These are phyloP conservation scores for Mucor saturninus DNA, from an alignment of 371 early-diverging fungal genomes.

Conservation along the genomic window DNA sequence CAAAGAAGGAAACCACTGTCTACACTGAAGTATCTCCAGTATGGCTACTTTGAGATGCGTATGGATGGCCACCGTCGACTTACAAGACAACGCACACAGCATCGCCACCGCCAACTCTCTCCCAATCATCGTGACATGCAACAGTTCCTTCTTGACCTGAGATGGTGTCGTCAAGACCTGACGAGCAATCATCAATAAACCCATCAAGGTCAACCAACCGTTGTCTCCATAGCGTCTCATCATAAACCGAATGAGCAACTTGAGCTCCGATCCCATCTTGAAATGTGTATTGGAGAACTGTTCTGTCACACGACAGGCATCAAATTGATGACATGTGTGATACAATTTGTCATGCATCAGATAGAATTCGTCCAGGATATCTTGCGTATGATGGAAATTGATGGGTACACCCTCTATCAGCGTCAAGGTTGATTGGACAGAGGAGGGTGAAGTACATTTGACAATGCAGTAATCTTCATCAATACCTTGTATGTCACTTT, in stretches of 20 bases:
- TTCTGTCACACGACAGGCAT: constrained; percentile 1
- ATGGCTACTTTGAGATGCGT: neutral
- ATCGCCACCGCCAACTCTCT: neutral
- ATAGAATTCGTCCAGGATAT: neutral
- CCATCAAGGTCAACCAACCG: neutral
- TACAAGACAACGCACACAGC: neutral
- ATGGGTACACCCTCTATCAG: neutral
- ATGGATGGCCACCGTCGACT: neutral
- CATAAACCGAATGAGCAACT: neutral
- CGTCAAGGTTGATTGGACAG: neutral
- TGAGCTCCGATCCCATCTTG: neutral
- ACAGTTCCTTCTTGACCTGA: constrained; percentile 3
- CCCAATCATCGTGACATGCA: constrained; percentile 1
- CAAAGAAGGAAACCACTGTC: neutral
- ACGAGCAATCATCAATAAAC: neutral
- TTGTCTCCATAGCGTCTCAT: neutral
- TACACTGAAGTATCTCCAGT: neutral
- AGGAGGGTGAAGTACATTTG: neutral
- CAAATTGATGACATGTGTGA: constrained; percentile 9
- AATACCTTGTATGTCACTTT: neutral
- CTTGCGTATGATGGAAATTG: neutral
- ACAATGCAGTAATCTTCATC: neutral
- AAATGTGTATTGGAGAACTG: constrained; percentile 12
- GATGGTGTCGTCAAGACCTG: constrained; percentile 1
- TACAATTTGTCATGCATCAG: neutral